phyloP scores from a whole-genome alignment of 257 asterid species.

The Solanum dulcamara region DNA sequence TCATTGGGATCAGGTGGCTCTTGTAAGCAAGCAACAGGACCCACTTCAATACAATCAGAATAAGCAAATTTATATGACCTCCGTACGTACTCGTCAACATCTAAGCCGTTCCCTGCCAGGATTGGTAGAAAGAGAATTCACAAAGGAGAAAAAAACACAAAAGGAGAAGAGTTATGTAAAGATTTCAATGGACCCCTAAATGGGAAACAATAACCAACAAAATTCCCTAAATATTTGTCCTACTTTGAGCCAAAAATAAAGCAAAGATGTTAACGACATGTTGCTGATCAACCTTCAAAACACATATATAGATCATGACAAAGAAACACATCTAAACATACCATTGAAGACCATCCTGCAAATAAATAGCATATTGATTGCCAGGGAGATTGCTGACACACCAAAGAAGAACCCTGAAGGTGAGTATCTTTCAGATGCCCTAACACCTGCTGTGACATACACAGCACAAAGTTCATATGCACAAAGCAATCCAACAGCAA shows the following conservation, averaged over 20 bases:
- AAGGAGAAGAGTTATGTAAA: not conserved
- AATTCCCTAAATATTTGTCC: not conserved
- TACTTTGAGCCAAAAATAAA: not conserved
- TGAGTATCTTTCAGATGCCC: constrained; percentile 95
- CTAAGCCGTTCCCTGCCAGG: constrained; percentile 78
- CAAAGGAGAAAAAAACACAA: not conserved
- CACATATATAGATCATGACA: not conserved
- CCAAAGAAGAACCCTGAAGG: constrained; percentile 99
- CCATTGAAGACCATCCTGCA: constrained; percentile 99
- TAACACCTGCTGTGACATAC: constrained; percentile 83
- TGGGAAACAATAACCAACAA: not conserved
- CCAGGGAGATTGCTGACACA: constrained; percentile 92
- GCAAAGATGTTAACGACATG: not conserved
- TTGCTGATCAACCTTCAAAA: not conserved
- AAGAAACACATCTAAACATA: constrained; percentile 16
- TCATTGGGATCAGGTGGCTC: constrained; percentile 99
- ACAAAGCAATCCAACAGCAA: constrained; percentile 97
- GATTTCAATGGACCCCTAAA: not conserved
- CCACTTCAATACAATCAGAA: constrained; percentile 94
- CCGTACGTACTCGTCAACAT: constrained; percentile 94
- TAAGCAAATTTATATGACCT: constrained; percentile 96
- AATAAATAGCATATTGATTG: constrained; percentile 97
- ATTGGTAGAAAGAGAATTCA: constrained; percentile 6
- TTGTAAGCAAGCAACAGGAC: constrained; percentile 88
- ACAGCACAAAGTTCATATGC: constrained; percentile 98